Evolutionary conservation across 1,284 basidiomycete species (phyloP).

Genomic region (Trametes versicolor): DNA sequence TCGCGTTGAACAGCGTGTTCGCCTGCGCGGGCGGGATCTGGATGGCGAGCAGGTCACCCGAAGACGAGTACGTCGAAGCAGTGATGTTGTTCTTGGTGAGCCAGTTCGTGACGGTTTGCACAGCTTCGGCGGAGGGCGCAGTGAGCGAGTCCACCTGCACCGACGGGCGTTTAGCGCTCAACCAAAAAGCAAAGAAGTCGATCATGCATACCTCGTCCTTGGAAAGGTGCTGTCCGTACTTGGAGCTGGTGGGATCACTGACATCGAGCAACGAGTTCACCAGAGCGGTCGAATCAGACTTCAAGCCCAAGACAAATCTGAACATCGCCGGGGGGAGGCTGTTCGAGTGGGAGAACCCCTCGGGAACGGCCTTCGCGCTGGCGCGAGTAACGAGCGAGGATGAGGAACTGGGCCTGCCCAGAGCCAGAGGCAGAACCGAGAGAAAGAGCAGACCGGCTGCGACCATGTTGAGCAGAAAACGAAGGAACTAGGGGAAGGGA

Average conservation of each 20-base stretch:
- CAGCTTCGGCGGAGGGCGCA: conserved; percentile 46
- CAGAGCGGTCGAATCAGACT: conserved; percentile 35
- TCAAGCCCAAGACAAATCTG: conserved; percentile 37
- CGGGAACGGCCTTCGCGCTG: conserved; percentile 22
- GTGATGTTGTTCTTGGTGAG: conserved; percentile 48
- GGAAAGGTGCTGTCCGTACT: conserved; percentile 36
- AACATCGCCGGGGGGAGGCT: conserved; percentile 22
- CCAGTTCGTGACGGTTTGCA: conserved; percentile 49
- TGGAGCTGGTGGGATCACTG: conserved; percentile 34
- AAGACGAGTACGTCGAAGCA: conserved; percentile 42
- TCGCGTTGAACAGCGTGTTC: conserved; percentile 48
- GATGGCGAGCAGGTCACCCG: conserved; percentile 38
- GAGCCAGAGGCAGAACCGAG: conserved; percentile 33
- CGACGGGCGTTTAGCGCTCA: conserved; percentile 18
- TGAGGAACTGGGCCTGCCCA: conserved; percentile 36
- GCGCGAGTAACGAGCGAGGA: conserved; percentile 34
- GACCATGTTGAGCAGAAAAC: conserved; percentile 36
- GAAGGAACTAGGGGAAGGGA: conserved; percentile 16
- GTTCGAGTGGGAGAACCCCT: conserved; percentile 28
- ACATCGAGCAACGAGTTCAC: conserved; percentile 35
- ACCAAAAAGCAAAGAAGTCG: not conserved
- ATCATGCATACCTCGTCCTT: conserved; percentile 28
- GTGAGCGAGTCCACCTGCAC: conserved; percentile 51
- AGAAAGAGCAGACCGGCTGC: conserved; percentile 37
- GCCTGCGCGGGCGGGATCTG: conserved; percentile 45